A percentile compares a stretch with the other conserved stretches of the same genome.
These are phyloP conservation scores for Ambispora gerdemannii DNA, from an alignment of 192 early-diverging fungal genomes.

Conservation along the genomic window DNA sequence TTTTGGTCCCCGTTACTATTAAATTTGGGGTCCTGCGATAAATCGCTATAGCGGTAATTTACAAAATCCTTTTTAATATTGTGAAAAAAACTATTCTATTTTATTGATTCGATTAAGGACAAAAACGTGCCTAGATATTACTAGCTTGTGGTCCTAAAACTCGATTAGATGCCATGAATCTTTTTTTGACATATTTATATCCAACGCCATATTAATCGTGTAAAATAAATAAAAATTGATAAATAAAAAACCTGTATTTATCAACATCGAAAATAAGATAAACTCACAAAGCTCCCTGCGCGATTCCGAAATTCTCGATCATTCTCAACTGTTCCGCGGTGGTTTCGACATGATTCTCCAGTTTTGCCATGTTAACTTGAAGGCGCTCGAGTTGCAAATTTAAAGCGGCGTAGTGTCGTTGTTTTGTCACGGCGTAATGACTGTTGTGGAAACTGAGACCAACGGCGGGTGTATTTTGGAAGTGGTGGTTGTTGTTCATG, in stretches of 20 bases:
- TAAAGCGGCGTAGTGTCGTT: not conserved
- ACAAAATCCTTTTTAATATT: no score
- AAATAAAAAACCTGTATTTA: not conserved
- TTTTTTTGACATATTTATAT: no score
- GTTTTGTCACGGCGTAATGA: not conserved
- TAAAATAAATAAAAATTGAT: not conserved
- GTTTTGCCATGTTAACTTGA: slow-evolving; percentile 6
- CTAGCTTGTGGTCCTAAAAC: not conserved
- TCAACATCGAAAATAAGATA: not conserved
- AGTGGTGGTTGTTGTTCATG: no score
- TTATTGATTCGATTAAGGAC: no score
- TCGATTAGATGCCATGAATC: not conserved
- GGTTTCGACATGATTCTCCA: slow-evolving; percentile 8
- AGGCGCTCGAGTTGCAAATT: not conserved
- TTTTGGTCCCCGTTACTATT: no score
- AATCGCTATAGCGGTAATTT: no score
- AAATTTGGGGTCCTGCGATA: no score
- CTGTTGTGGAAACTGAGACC: not conserved
- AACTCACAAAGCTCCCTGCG: slow-evolving; percentile 17
- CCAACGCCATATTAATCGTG: no score
- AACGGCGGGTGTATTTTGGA: not conserved
- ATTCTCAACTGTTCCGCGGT: slow-evolving; percentile 8
- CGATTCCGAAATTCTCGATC: slow-evolving; percentile 18
- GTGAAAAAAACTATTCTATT: no score
- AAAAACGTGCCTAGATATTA: no score